Conservation (phyloP, 768 basidiomycete species). For the Amanita exitialis region DNA sequence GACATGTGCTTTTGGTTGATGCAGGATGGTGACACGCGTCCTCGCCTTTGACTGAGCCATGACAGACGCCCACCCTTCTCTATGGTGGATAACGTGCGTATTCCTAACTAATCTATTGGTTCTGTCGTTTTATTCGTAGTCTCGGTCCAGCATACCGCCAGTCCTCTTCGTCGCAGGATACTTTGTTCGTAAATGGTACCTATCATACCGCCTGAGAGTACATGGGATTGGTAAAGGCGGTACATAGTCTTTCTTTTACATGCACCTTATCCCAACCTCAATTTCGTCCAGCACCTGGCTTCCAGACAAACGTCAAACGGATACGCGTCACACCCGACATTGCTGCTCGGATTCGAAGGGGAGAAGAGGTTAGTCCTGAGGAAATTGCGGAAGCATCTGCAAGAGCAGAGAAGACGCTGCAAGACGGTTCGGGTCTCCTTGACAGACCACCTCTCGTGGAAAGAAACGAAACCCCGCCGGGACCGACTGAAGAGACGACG, state of each 20-base stretch:
- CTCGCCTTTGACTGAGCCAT: too few relatives aligned
- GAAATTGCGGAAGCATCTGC: constrained; percentile 39
- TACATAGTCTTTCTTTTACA: constrained; percentile 8
- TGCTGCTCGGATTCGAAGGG: constrained; percentile 38
- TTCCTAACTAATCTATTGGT: neutral
- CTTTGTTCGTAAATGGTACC: constrained; percentile 39
- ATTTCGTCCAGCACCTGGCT: constrained; percentile 34
- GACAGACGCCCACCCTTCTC: neutral
- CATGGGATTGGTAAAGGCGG: constrained; percentile 52
- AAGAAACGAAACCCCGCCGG: constrained; percentile 7
- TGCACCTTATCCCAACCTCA: neutral
- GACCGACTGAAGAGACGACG: neutral
- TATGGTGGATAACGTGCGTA: neutral
- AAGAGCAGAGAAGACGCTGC: constrained; percentile 27
- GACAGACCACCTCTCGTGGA: constrained; percentile 4
- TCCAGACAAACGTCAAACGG: constrained; percentile 41
- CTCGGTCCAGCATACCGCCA: constrained; percentile 14
- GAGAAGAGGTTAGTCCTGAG: constrained; percentile 42
- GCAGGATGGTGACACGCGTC: too few relatives aligned
- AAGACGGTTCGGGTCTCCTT: constrained; percentile 5
- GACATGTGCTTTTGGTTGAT: neutral
- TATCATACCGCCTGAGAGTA: constrained; percentile 30
- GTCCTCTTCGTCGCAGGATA: constrained; percentile 34
- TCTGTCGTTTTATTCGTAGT: neutral
- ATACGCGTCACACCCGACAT: constrained; percentile 46